Conservation (phyloP, 2,329 filamentous ascomycete species). For the Pestalotiopsis sp. region DNA sequence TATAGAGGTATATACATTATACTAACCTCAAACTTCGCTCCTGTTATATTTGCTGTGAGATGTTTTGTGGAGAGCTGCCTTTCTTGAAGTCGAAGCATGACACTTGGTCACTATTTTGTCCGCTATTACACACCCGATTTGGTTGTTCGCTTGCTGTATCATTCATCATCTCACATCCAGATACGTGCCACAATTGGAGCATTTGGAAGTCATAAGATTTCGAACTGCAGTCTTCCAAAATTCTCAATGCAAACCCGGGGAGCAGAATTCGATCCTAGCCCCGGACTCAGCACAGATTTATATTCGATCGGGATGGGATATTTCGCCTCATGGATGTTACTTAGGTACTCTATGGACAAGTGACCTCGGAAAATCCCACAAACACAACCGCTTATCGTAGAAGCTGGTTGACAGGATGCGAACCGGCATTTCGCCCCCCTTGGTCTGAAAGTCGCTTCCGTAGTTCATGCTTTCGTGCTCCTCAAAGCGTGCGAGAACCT, state of each 20-base stretch:
- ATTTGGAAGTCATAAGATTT: too few relatives aligned
- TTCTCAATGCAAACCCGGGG: not conserved
- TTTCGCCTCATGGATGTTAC: not conserved
- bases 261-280: not conserved
- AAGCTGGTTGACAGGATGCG: constrained; percentile 73
- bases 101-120: too few relatives aligned
- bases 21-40: too few relatives aligned
- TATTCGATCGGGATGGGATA: not conserved
- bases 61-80: too few relatives aligned
- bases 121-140: too few relatives aligned
- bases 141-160: too few relatives aligned
- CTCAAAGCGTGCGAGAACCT: constrained; percentile 71
- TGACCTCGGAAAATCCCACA: constrained; percentile 52
- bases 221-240: not conserved
- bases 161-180: too few relatives aligned
- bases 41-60: too few relatives aligned
- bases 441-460: constrained; percentile 69
- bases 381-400: constrained; percentile 70
- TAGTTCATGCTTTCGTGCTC: constrained; percentile 97
- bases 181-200: too few relatives aligned
- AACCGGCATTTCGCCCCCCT: constrained; percentile 31
- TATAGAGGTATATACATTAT: too few relatives aligned
- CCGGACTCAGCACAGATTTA: not conserved
- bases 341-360: not conserved
- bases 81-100: too few relatives aligned